Evolutionary conservation across 106 monocot species (phyloP).

Genomic region (Vanilla planifolia): DNA sequence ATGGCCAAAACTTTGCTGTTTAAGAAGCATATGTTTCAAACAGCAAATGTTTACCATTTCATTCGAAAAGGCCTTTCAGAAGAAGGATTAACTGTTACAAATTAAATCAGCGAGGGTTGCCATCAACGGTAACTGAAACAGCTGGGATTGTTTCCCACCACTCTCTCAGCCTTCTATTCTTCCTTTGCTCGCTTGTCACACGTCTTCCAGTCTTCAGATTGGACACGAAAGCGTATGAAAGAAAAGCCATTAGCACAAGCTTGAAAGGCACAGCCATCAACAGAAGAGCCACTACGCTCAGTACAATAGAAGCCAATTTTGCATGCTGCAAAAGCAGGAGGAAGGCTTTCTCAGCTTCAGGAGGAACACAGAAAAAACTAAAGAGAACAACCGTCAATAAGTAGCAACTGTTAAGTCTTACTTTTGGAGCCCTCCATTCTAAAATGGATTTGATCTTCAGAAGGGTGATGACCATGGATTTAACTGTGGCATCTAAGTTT

Average conservation of each 20-base stretch:
- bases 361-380: neutral
- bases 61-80: too few species aligned
- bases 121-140: conserved; percentile 35
- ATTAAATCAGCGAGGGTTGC: conserved; percentile 3
- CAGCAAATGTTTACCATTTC: too few species aligned
- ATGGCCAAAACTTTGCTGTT: too few species aligned
- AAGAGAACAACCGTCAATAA: neutral
- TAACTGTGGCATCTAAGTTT: conserved; percentile 33
- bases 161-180: conserved; percentile 56
- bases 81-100: too few species aligned
- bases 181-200: conserved; percentile 10
- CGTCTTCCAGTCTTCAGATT: conserved; percentile 13
- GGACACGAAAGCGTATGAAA: conserved; percentile 22
- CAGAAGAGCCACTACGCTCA: conserved; percentile 37
- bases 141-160: conserved; percentile 94
- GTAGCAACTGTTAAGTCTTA: conserved; percentile 2
- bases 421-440: conserved; percentile 63
- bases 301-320: conserved; percentile 30
- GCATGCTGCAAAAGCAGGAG: conserved; percentile 57
- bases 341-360: neutral
- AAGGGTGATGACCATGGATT: conserved; percentile 40
- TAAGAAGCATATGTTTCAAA: too few species aligned
- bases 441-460: conserved; percentile 61
- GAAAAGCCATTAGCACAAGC: conserved; percentile 41
- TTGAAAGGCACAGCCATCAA: conserved; percentile 55